Conservation (phyloP, 768 basidiomycete species). For the Hygrophorus pudorinus region DNA sequence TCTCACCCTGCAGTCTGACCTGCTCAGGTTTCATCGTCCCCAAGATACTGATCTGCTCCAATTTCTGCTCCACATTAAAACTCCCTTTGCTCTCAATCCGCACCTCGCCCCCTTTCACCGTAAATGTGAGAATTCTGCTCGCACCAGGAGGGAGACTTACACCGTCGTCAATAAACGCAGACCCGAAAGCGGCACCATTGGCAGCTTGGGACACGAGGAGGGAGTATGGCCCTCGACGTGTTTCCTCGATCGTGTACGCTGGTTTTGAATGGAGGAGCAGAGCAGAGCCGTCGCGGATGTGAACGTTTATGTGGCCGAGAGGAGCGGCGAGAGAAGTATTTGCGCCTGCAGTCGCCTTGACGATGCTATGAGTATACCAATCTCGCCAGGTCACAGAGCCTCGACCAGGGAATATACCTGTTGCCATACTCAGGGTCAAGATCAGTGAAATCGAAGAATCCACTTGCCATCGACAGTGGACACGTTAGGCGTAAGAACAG, state of each 20-base stretch:
- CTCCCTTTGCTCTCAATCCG: conserved; percentile 25
- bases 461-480: conserved; percentile 47
- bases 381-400: conserved; percentile 56
- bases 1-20: conserved; percentile 30
- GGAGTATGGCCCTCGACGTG: conserved; percentile 48
- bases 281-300: conserved; percentile 60
- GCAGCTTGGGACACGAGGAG: conserved; percentile 47
- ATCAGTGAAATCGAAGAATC: not conserved
- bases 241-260: conserved; percentile 60
- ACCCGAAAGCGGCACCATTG: conserved; percentile 43
- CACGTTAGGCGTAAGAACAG: conserved; percentile 63
- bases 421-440: not conserved
- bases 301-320: conserved; percentile 67
- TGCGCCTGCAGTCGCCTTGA: conserved; percentile 30
- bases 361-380: conserved; percentile 58
- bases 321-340: conserved; percentile 52
- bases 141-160: conserved; percentile 49
- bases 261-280: conserved; percentile 54
- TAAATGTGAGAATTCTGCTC: conserved; percentile 37
- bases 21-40: conserved; percentile 35
- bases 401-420: conserved; percentile 58
- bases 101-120: conserved; percentile 24
- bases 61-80: conserved; percentile 35
- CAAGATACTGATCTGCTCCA: conserved; percentile 48
- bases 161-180: conserved; percentile 65